Conservation (phyloP, 2,329 filamentous ascomycete genomes). For the Harringtonia aguacate region DNA sequence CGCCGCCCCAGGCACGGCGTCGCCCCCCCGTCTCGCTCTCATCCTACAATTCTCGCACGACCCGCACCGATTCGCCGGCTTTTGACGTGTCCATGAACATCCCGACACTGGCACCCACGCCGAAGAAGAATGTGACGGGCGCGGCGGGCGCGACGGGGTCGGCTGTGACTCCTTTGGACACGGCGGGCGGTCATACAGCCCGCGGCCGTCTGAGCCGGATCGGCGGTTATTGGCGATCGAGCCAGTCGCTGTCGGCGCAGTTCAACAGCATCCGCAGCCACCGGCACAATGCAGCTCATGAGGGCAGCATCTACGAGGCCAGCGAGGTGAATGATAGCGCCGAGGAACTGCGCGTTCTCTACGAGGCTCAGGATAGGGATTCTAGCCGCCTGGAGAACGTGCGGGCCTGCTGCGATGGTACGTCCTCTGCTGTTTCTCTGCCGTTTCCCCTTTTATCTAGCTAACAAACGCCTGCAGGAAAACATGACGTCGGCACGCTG, state of each 20-base stretch:
- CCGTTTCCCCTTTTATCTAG: not conserved
- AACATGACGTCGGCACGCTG: constrained; percentile 61
- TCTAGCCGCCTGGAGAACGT: constrained; percentile 85
- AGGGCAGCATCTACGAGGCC: constrained; percentile 32
- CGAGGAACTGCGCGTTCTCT: constrained; percentile 71
- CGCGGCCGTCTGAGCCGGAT: constrained; percentile 44
- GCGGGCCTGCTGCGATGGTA: constrained; percentile 93
- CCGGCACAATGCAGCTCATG: constrained; percentile 18
- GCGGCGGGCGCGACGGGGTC: constrained; percentile 17
- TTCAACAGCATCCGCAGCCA: constrained; percentile 41
- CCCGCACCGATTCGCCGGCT: constrained; percentile 53
- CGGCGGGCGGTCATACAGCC: constrained; percentile 17
- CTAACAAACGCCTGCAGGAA: constrained; percentile 34
- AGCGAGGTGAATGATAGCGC: constrained; percentile 63
- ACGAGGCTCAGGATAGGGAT: constrained; percentile 68
- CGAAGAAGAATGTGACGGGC: constrained; percentile 25
- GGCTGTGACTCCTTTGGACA: constrained; percentile 8
- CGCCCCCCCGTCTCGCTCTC: constrained; percentile 57
- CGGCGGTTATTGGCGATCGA: constrained; percentile 48
- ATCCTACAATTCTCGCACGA: constrained; percentile 68
- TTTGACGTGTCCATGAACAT: constrained; percentile 36
- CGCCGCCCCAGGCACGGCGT: constrained; percentile 28
- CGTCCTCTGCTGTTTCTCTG: constrained; percentile 23
- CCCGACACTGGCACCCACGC: constrained; percentile 45
- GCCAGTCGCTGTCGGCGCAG: constrained; percentile 26